A percentile compares a stretch with the other conserved stretches of the same genome.
phyloP scores from a whole-genome alignment of 2,329 filamentous ascomycete genomes.

The Sarocladium brachiariae region DNA sequence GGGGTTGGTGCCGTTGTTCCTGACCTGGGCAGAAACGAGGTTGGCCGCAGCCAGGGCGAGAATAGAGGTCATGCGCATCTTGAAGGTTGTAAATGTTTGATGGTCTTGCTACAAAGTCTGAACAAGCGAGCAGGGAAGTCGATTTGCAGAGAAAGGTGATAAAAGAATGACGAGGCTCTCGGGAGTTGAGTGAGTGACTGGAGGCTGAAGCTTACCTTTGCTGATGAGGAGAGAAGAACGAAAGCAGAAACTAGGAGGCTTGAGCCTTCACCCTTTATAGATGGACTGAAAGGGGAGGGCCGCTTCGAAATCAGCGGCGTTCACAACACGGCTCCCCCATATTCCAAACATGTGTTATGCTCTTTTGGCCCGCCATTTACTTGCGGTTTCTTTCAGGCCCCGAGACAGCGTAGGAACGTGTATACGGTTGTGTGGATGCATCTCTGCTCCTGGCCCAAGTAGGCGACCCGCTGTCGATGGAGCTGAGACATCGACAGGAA shows the following conservation, averaged over 20 bases:
- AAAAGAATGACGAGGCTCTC: constrained; percentile 12
- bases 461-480: neutral
- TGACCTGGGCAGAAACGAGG: neutral
- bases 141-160: constrained; percentile 1
- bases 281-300: neutral
- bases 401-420: constrained; percentile 8
- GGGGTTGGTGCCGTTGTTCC: constrained; percentile 9
- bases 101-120: neutral
- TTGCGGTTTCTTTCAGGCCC: neutral
- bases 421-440: neutral
- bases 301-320: constrained; percentile 1
- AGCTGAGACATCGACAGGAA: constrained; percentile 9
- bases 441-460: neutral
- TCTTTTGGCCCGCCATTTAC: constrained; percentile 1
- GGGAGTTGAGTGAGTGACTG: constrained; percentile 11
- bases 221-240: constrained; percentile 10
- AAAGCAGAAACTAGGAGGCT: neutral
- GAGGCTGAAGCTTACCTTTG: constrained; percentile 10
- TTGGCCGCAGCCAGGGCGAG: constrained; percentile 9
- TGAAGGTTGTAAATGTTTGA: constrained; percentile 2
- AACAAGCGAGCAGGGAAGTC: constrained; percentile 2
- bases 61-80: constrained; percentile 6
- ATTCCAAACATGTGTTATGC: neutral
- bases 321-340: neutral
- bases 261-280: neutral